Evolutionary conservation across 2,329 filamentous ascomycete species (phyloP), one percentile per base, ranked within the genome.

Genomic region (Cordyceps militaris): DNA sequence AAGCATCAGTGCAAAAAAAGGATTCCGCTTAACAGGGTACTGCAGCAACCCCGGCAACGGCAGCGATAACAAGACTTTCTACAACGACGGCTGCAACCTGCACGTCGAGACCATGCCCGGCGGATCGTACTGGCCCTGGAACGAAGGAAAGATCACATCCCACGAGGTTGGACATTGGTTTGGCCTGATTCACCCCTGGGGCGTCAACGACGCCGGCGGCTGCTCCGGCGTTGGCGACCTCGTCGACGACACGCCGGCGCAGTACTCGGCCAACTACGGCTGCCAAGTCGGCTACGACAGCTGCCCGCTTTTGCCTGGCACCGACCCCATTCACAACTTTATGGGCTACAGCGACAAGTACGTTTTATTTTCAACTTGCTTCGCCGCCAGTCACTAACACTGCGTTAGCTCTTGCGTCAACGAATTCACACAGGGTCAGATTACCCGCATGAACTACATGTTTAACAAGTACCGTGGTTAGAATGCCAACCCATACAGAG

Each of bases 91-190:
- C 44, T 77, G 77, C 67, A 66, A 69, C 57, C 66, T 76, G 55
- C 67, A 71, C 48, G 66, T 66, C 52, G 61, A 64, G 57, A 67
- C 68, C 28, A 66, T 75, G 16, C 73, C 73, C 13, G 73, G 71
- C 11, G 71, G 74, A 46, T 24, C n/a, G 4, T 36, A 26, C 19
- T n/a, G 13, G 43, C 70, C 74, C 61, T 73, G 64, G 60, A 66
- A 70, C 64, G 62, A 66, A 23, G 69, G 70, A 30, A 67, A 66
- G 63, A 70, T 68, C 1, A 63, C 61, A 26, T 65, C 63, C 40
- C 76, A 78, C 67, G 76, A 79, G 66, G 66, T 74, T 38, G 76
- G 76, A n/a, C 76, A 79, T 68, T 79, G 76, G 76, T 66, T 79
- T 56, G 75, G 76, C 54, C 71, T 79, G 23, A 71, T 69, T 63